Evolutionary conservation across 192 early-diverging fungal genomes (phyloP), one percentile per base, ranked within the genome.

Genomic region (Coemansia pectinata): DNA sequence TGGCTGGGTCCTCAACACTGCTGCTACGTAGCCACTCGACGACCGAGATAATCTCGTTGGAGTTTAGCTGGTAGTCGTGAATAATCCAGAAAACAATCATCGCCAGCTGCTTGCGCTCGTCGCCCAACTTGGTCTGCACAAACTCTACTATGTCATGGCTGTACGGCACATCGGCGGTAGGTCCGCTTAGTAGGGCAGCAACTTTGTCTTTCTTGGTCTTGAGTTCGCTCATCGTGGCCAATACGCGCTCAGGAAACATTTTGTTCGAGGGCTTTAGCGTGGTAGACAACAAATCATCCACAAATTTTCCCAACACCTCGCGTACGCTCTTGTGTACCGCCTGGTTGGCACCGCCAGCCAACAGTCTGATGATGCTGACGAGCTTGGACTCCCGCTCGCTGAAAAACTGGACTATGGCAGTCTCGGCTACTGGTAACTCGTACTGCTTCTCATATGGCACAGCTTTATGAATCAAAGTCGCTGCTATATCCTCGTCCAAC

Each of bases 401-500:
- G 68, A 89, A 87, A 73, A 88, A 95, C 60, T 91, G 67, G 19
- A 88, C 41, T 10, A 94, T 87, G 1, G 92, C 87, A 0, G 88
- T 87, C 40, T 92, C 89, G 23, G 85, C 83, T 2, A 87, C 83
- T 17, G 85, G 86, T 38, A 84, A 78, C 55, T 90, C 85, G 44
- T 87, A 90, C 36, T 75, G 73, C 64, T 88, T 79, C 39, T 81
- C 71, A 21, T 85, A 76, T 6, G 86, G 69, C 10, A 82, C 71
- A 1, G 87, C 87, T 61, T 85, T 67, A 50, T 86, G 82, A 59
- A 92, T 74, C 34, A 95, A 76, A 7, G 87, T 77, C 3, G 91
- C 86, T 5, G 94, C 95, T 11, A 86, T 66, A 63, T 88, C 83
- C 71, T 96, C 95, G 78, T 92, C 88, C 47, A 96, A 84, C 25